phyloP scores from a whole-genome alignment of 257 asterid species.

The Asclepias syriaca region DNA sequence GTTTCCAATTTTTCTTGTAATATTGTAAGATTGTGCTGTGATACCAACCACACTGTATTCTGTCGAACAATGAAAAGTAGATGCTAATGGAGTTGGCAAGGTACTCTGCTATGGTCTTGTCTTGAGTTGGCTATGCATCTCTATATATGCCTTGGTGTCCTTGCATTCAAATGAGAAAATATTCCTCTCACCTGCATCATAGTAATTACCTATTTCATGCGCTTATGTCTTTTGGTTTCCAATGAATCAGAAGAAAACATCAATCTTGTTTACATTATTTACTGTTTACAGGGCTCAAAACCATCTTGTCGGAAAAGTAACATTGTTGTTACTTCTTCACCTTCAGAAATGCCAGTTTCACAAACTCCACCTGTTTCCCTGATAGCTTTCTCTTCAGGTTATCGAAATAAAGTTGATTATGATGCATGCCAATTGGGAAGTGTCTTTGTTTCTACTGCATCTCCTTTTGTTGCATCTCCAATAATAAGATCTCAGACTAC shows the following conservation, averaged over 20 bases:
- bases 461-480: conserved; percentile 71
- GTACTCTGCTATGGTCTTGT: not conserved
- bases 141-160: not conserved
- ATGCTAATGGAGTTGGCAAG: not conserved
- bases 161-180: conserved; percentile 10
- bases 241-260: conserved; percentile 13
- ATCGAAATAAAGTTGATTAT: conserved; percentile 45
- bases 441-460: conserved; percentile 60
- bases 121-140: not conserved
- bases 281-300: conserved; percentile 43
- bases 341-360: conserved; percentile 55
- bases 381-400: conserved; percentile 60
- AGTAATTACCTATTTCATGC: not conserved
- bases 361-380: conserved; percentile 51
- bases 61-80: not conserved
- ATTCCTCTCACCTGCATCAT: not conserved
- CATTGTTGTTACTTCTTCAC: conserved; percentile 39
- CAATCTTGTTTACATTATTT: conserved; percentile 16
- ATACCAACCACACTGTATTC: not conserved
- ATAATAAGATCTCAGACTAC: conserved; percentile 62
- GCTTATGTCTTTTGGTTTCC: conserved; percentile 13
- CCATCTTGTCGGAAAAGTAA: conserved; percentile 46
- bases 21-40: not conserved
- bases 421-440: conserved; percentile 49
- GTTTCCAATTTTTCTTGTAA: not conserved